Percentiles rank a stretch among this genome's conserved stretches.
Evolutionary conservation across 1,139 yeast species (phyloP).

Genomic region (Suhomyces yuchorum): DNA sequence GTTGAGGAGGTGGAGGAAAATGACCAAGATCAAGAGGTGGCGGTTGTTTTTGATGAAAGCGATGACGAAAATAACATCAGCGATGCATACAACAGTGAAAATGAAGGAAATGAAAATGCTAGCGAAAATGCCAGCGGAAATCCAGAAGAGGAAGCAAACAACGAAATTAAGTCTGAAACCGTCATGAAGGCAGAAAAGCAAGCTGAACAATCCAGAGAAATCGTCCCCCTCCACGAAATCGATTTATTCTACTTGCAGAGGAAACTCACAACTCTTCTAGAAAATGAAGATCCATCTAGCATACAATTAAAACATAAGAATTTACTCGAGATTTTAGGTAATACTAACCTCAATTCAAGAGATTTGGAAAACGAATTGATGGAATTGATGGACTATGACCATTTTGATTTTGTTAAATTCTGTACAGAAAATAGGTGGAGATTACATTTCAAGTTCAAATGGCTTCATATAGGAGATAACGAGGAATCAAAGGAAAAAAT

Average conservation of each 20-base stretch:
- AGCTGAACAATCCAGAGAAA: background rate
- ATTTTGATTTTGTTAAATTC: conserved; percentile 49
- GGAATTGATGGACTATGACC: conserved; percentile 53
- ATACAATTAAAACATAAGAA: conserved; percentile 21
- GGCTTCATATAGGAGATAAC: conserved; percentile 36
- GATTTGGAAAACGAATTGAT: conserved; percentile 55
- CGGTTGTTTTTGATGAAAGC: conserved; percentile 47
- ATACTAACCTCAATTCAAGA: conserved; percentile 31
- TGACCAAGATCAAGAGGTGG: conserved; percentile 36
- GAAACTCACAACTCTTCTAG: conserved; percentile 18
- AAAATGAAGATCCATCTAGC: conserved; percentile 20
- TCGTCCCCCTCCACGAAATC: conserved; percentile 24
- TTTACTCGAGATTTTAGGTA: conserved; percentile 21
- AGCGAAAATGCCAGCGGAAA: conserved; percentile 24
- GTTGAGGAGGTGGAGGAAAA: conserved; percentile 20
- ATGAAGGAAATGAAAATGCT: conserved; percentile 22
- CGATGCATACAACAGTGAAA: conserved; percentile 32
- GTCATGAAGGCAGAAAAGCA: background rate
- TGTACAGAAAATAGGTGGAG: conserved; percentile 55
- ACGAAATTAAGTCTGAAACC: conserved; percentile 6
- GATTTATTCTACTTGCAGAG: conserved; percentile 30
- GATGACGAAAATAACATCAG: conserved; percentile 39
- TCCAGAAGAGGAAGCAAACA: conserved; percentile 1
- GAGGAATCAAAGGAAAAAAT: conserved; percentile 35
- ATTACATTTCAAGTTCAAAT: conserved; percentile 56